phyloP scores from a whole-genome alignment of 1,139 yeast genomes.

The Suhomyces ambrosiae region DNA sequence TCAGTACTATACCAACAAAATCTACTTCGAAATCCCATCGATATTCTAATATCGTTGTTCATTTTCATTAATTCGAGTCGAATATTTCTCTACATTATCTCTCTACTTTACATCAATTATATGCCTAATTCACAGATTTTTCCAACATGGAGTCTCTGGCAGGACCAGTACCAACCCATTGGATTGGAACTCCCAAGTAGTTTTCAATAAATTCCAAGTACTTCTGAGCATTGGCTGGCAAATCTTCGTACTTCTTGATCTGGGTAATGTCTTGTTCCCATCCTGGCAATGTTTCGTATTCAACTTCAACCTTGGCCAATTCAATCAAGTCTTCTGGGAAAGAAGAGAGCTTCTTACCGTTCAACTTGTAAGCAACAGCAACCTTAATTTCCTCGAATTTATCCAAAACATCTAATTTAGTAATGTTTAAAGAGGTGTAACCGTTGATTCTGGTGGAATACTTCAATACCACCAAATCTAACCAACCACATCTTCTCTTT shows the following conservation, averaged over 20 bases:
- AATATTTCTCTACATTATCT: too few species aligned
- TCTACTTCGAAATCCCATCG: too few species aligned
- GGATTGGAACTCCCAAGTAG: slow-evolving; percentile 77
- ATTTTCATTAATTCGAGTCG: too few species aligned
- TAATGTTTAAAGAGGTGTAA: slow-evolving; percentile 89
- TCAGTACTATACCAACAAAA: too few species aligned
- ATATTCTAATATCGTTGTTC: too few species aligned
- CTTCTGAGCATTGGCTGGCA: slow-evolving; percentile 85
- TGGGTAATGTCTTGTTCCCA: slow-evolving; percentile 87
- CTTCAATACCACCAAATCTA: slow-evolving; percentile 90
- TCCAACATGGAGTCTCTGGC: slow-evolving; percentile 84
- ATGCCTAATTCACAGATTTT: slow-evolving; percentile 26
- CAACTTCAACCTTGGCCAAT: slow-evolving; percentile 87
- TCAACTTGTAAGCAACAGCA: slow-evolving; percentile 76
- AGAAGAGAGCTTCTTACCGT: slow-evolving; percentile 70
- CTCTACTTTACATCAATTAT: slow-evolving; percentile 7
- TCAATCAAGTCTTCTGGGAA: slow-evolving; percentile 92
- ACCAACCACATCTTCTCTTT: slow-evolving; percentile 99
- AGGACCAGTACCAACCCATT: slow-evolving; percentile 99
- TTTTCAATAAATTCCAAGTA: slow-evolving; percentile 86
- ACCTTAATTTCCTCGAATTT: slow-evolving; percentile 84
- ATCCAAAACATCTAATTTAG: slow-evolving; percentile 94
- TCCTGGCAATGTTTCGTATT: slow-evolving; percentile 87
- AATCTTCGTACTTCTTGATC: slow-evolving; percentile 66
- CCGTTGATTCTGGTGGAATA: slow-evolving; percentile 92